Percentiles rank a stretch among this genome's conserved stretches.
Evolutionary conservation across 2,329 filamentous ascomycete genomes (phyloP).

Genomic region (Thielaviopsis musarum): DNA sequence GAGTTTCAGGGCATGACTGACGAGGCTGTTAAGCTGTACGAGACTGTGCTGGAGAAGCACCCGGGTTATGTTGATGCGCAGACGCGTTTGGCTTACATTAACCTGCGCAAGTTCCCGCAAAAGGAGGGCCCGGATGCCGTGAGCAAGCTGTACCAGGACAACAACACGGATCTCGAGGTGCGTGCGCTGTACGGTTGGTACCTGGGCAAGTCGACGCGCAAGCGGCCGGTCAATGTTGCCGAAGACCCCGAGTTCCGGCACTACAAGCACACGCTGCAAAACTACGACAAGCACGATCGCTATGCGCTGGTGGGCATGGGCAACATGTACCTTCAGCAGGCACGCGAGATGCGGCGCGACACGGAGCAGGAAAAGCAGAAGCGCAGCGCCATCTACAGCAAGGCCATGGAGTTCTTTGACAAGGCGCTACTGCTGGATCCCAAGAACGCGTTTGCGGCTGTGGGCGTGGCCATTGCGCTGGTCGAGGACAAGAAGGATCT

Average conservation of each 20-base stretch:
- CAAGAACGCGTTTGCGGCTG: constrained; percentile 88
- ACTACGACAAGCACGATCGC: constrained; percentile 93
- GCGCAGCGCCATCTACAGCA: constrained; percentile 69
- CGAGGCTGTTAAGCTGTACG: constrained; percentile 76
- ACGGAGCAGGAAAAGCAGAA: constrained; percentile 84
- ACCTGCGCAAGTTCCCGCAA: constrained; percentile 60
- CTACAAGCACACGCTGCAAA: constrained; percentile 89
- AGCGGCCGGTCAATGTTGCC: constrained; percentile 59
- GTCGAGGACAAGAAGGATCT: constrained; percentile 89
- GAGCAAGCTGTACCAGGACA: constrained; percentile 68
- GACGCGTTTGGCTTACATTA: constrained; percentile 78
- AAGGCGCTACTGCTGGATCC: constrained; percentile 91
- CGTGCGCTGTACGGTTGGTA: constrained; percentile 93
- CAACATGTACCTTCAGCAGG: constrained; percentile 72
- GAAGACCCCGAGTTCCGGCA: constrained; percentile 88
- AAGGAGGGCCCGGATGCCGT: constrained; percentile 80
- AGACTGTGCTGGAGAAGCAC: constrained; percentile 69
- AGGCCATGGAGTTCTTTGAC: constrained; percentile 95
- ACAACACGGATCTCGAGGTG: constrained; percentile 76
- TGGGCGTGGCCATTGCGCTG: constrained; percentile 86
- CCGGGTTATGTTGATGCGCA: constrained; percentile 84
- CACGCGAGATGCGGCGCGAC: constrained; percentile 85
- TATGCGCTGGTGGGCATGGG: constrained; percentile 96
- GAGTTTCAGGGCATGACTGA: constrained; percentile 68
- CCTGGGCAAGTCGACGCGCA: constrained; percentile 68